Percentiles rank a stretch among this genome's conserved stretches.
These are phyloP conservation scores for Haematococcus sp. DNA, from an alignment of 139 green algal species.

Conservation along the genomic window DNA sequence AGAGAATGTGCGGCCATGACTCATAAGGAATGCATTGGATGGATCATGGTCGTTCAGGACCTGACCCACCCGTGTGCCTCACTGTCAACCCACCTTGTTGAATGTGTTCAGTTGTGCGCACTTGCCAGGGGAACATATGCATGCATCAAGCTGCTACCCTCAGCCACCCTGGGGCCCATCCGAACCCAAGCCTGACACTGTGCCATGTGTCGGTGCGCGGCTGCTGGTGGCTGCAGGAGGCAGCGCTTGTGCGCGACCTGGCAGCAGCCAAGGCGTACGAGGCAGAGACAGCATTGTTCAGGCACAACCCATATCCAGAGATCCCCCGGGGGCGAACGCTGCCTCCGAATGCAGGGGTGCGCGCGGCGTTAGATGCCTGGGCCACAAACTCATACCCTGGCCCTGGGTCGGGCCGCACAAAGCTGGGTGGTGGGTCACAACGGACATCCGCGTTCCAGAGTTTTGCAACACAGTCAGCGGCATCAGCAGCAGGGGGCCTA, in stretches of 20 bases:
- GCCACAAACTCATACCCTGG: too few relatives aligned
- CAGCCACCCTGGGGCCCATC: too few relatives aligned
- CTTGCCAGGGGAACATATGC: too few relatives aligned
- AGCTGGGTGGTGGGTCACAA: neutral
- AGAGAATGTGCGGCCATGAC: too few relatives aligned
- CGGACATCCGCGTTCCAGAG: neutral
- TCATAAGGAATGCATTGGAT: too few relatives aligned
- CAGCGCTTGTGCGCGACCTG: neutral
- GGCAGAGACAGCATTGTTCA: neutral
- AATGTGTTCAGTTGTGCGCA: too few relatives aligned
- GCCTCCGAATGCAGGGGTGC: neutral
- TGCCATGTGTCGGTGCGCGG: too few relatives aligned
- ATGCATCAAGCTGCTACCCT: too few relatives aligned
- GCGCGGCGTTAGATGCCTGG: neutral
- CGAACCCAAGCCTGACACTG: too few relatives aligned
- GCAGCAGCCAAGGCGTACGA: conserved; percentile 4
- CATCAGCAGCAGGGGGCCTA: too few relatives aligned
- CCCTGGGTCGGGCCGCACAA: neutral
- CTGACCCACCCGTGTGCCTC: too few relatives aligned
- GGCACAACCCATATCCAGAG: conserved; percentile 3
- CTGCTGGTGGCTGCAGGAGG: neutral
- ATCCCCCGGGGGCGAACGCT: neutral
- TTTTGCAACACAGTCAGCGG: neutral
- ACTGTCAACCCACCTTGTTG: too few relatives aligned
- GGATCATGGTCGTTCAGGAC: neutral